Conservation (phyloP, 495 filamentous ascomycete species). For the Hypoxylon trugodes region DNA sequence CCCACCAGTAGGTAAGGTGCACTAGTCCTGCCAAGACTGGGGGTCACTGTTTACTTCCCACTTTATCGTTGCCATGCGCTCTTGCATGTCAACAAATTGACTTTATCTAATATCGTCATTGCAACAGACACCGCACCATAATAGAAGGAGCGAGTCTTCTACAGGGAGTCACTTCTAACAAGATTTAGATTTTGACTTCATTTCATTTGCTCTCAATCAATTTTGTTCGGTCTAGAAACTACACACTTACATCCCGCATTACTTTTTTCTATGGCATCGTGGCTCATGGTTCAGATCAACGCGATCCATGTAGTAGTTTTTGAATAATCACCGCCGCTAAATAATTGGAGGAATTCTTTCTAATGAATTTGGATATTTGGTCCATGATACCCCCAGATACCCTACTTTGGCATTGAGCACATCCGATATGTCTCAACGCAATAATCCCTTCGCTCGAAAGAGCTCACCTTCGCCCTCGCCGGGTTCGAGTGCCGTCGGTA, state of each 20-base stretch:
- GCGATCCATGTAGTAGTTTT: slow-evolving; percentile 21
- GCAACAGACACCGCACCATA: slow-evolving; percentile 5
- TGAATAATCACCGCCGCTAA: slow-evolving; percentile 16
- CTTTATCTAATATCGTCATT: slow-evolving; percentile 24
- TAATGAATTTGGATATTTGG: slow-evolving; percentile 16
- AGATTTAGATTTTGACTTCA: slow-evolving; percentile 3
- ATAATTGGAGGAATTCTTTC: slow-evolving; percentile 9
- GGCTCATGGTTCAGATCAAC: slow-evolving; percentile 15
- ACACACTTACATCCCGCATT: slow-evolving; percentile 7
- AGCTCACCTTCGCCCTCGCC: slow-evolving; percentile 69
- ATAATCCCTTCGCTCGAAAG: slow-evolving; percentile 76
- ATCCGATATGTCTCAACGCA: slow-evolving; percentile 58
- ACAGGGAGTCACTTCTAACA: not conserved
- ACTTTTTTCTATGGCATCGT: slow-evolving; percentile 37
- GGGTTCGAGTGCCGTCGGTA: slow-evolving; percentile 52
- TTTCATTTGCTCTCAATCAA: slow-evolving; percentile 4
- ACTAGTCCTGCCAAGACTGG: slow-evolving; percentile 11
- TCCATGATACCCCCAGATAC: slow-evolving; percentile 16
- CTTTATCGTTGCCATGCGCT: slow-evolving; percentile 33
- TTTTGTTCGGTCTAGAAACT: slow-evolving; percentile 1
- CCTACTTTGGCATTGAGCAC: slow-evolving; percentile 48
- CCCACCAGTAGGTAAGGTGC: not conserved
- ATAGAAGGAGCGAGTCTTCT: slow-evolving; percentile 10
- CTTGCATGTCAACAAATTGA: slow-evolving; percentile 37
- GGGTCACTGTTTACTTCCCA: slow-evolving; percentile 34